Conservation (phyloP, 1,139 yeast species). For the Hanseniaspora gamundiae region DNA sequence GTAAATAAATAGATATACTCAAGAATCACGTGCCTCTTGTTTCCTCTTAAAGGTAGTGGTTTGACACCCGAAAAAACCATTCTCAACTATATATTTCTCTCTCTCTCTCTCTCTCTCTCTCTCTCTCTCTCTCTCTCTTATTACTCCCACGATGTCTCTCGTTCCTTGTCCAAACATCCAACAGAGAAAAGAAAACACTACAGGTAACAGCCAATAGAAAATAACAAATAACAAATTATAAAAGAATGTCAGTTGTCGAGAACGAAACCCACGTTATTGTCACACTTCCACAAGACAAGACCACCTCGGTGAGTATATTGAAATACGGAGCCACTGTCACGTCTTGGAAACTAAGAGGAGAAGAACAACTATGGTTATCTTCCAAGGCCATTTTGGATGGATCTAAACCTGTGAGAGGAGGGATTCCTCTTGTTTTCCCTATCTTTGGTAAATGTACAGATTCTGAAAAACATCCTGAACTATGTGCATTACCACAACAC, state of each 20-base stretch:
- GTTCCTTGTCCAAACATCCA: no score
- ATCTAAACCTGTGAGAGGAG: constrained; percentile 88
- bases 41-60: no score
- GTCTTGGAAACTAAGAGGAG: constrained; percentile 65
- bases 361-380: constrained; percentile 65
- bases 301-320: constrained; percentile 51
- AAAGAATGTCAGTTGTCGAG: constrained; percentile 44
- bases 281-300: constrained; percentile 40
- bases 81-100: no score
- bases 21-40: no score
- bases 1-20: no score
- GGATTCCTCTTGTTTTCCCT: constrained; percentile 92
- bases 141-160: no score
- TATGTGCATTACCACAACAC: constrained; percentile 68
- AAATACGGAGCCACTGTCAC: constrained; percentile 81
- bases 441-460: constrained; percentile 70
- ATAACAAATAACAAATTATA: no score
- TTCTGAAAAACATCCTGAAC: constrained; percentile 18
- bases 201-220: neutral
- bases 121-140: no score
- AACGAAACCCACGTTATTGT: constrained; percentile 51
- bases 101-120: no score
- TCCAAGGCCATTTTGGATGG: constrained; percentile 79
- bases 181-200: neutral
- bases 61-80: no score